A percentile compares a stretch with the other conserved stretches of the same genome.
These are phyloP conservation scores for Micractinium sp. DNA, from an alignment of 139 green algal genomes.

Conservation along the genomic window DNA sequence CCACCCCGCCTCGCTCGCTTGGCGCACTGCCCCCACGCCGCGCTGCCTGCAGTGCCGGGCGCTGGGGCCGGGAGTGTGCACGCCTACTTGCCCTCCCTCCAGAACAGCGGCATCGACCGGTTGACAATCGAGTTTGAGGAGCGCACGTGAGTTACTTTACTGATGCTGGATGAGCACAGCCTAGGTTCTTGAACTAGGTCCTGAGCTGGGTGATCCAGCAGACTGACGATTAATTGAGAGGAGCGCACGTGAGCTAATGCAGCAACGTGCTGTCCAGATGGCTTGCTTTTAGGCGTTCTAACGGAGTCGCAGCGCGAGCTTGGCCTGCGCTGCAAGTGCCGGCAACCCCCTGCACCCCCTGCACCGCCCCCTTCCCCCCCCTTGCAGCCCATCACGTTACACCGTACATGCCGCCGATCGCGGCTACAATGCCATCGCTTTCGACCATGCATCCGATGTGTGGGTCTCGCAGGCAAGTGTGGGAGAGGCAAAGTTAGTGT, in stretches of 20 bases:
- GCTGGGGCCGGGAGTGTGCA: background rate
- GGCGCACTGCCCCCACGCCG: too few species aligned
- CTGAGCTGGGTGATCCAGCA: too few species aligned
- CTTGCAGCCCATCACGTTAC: slow-evolving; percentile 10
- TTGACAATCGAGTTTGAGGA: slow-evolving; percentile 21
- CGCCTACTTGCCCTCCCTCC: background rate
- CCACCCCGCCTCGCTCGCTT: too few species aligned
- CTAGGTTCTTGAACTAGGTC: too few species aligned
- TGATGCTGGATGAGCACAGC: too few species aligned
- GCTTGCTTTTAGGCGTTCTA: too few species aligned
- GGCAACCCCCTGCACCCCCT: background rate
- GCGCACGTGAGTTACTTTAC: background rate
- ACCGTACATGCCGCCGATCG: background rate
- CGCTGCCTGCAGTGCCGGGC: background rate
- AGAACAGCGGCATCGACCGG: background rate
- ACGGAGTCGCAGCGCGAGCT: too few species aligned
- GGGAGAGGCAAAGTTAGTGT: too few species aligned
- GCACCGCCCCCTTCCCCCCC: background rate
- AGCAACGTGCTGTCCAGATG: too few species aligned
- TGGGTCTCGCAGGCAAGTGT: slow-evolving; percentile 9
- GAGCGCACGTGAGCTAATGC: too few species aligned
- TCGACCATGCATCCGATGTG: slow-evolving; percentile 5
- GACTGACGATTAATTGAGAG: too few species aligned
- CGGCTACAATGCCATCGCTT: slow-evolving; percentile 21
- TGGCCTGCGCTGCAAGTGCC: background rate